Percentiles rank a stretch among this genome's conserved stretches.
phyloP scores from a whole-genome alignment of 257 asterid species.

The Plantago elongata region DNA sequence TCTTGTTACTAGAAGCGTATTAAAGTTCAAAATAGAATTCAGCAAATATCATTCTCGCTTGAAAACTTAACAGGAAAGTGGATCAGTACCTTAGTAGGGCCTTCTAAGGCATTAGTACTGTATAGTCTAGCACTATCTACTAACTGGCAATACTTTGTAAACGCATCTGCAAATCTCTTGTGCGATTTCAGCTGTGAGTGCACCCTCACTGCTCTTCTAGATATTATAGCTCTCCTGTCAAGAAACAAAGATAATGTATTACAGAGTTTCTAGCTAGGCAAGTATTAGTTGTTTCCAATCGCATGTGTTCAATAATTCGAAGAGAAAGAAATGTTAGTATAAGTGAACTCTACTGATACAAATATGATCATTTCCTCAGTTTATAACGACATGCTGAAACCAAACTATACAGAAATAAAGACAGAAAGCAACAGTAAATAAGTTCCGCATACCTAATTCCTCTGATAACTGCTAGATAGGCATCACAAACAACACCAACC shows the following conservation, averaged over 20 bases:
- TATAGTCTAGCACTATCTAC: conserved; percentile 81
- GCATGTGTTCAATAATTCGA: not conserved
- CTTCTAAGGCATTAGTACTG: conserved; percentile 78
- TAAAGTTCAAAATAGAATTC: not conserved
- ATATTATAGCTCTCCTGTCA: conserved; percentile 86
- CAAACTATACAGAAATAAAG: no score
- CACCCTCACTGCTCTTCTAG: conserved; percentile 88
- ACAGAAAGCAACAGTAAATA: not conserved
- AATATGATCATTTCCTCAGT: no score
- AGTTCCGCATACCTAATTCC: conserved; percentile 60
- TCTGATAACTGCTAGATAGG: conserved; percentile 82
- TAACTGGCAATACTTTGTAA: conserved; percentile 62
- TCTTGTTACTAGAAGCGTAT: not conserved
- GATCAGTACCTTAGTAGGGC: conserved; percentile 70
- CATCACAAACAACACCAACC: conserved; percentile 87
- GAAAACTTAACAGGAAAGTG: not conserved
- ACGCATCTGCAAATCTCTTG: conserved; percentile 83
- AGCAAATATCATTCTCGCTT: no score
- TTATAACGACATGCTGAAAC: no score
- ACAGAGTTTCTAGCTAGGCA: not conserved
- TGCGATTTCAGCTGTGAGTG: conserved; percentile 85
- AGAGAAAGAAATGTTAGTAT: not conserved
- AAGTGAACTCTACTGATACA: not conserved
- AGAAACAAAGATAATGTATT: conserved; percentile 8
- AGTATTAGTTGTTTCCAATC: not conserved